Conservation (phyloP, 371 early-diverging fungal species). For the Mucor velutinosus region DNA sequence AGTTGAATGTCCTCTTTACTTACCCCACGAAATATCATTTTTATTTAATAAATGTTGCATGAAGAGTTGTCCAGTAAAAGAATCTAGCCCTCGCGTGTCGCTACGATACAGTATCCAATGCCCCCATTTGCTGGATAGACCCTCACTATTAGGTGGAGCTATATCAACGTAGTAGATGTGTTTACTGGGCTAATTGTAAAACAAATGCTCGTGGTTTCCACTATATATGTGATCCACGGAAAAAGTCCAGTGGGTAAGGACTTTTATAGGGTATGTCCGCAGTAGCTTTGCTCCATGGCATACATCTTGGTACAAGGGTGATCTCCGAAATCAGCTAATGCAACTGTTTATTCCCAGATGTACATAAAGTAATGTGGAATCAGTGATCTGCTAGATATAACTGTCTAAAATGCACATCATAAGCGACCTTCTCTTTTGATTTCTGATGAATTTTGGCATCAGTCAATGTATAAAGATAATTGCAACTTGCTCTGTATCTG, state of each 20-base stretch:
- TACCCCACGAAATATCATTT: background rate
- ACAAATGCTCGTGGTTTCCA: too few relatives aligned
- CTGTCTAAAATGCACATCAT: background rate
- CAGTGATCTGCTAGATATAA: background rate
- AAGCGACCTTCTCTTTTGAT: too few relatives aligned
- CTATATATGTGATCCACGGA: background rate
- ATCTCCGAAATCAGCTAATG: slow-evolving; percentile 1
- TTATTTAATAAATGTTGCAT: background rate
- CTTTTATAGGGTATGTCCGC: too few relatives aligned
- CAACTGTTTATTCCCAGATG: background rate
- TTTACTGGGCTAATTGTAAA: too few relatives aligned
- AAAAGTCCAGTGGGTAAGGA: background rate
- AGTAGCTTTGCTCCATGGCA: background rate
- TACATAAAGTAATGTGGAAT: background rate
- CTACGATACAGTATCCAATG: background rate
- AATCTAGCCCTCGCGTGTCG: background rate
- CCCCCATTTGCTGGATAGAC: too few relatives aligned
- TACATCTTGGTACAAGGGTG: background rate
- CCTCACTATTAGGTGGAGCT: too few relatives aligned
- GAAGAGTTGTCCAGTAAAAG: background rate
- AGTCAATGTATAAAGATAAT: too few relatives aligned
- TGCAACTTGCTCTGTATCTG: too few relatives aligned
- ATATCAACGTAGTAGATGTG: background rate
- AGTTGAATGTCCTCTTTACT: background rate
- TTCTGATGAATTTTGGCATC: too few relatives aligned